Evolutionary conservation across 352 stramenopile genomes (phyloP), one percentile per base, ranked within the genome.

Genomic region (Globisporangium polare): DNA sequence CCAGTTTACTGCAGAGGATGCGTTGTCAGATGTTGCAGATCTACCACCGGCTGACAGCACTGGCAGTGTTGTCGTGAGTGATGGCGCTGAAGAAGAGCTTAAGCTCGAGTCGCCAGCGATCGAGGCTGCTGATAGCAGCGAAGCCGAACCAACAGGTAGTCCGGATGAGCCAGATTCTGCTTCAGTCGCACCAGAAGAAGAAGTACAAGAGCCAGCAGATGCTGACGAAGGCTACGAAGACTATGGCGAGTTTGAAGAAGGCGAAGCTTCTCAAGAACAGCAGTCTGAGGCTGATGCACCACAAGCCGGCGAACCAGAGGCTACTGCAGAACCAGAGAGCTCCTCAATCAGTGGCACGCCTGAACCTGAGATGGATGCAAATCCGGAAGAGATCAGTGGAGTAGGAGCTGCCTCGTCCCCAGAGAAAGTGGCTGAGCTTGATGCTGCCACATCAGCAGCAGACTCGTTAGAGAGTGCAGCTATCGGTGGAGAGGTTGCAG

Each of bases 161-260:
- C 2, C 13, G 5, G 47, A 37, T 22, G 26, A 26, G 22, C 24
- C 26, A 37, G 47, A 37, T 18, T 13, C 26, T 37, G 47, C 17
- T 53, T 1, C 15, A 22, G 24, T 20, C 20, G n/a, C 4, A 9
- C n/a, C n/a, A 50, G 20, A 50, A 6, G 20, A 27, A 46, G 7
- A 13, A 17, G n/a, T n/a, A n/a, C 18, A 41, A 5, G 29, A 57
- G 9, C n/a, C 29, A n/a, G 18, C 29, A n/a, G 27, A 55, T 20
- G 22, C 15, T 18, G 37, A 24, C 22, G 37, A 39, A 29, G 27
- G 37, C 15, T 45, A 45, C 1, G 53, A 46, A 46, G 41, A 50
- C 53, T 12, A 51, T 51, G 45, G 45, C 22, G 45, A 51, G 10
- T 53, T 53, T 53, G 47, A 53, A 15, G 47, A 37, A 13, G 26